phyloP scores from a whole-genome alignment of 2,329 filamentous ascomycete genomes.

The Colletotrichum caudatum region DNA sequence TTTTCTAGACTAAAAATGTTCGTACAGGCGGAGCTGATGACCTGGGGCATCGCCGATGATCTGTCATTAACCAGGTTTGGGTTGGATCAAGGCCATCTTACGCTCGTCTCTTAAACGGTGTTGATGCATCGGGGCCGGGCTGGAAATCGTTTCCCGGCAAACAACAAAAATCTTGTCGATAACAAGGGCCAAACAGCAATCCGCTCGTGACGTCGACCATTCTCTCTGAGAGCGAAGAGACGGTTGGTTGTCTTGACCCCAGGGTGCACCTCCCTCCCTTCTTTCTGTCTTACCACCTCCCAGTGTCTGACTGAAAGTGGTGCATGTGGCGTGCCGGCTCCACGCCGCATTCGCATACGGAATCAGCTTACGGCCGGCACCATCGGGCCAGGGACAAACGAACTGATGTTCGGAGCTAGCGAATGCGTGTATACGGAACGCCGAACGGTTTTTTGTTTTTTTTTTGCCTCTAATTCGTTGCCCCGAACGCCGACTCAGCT shows the following conservation, averaged over 20 bases:
- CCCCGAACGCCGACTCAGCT: slow-evolving; percentile 37
- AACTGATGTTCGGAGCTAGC: slow-evolving; percentile 23
- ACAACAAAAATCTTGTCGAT: not conserved
- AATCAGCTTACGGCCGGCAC: slow-evolving; percentile 39
- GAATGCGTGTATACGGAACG: slow-evolving; percentile 32
- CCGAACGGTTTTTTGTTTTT: slow-evolving; percentile 40
- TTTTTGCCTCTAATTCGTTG: slow-evolving; percentile 22
- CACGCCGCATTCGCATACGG: slow-evolving; percentile 32
- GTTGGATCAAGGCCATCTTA: slow-evolving; percentile 3
- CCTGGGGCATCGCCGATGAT: slow-evolving; percentile 10
- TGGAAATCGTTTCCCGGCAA: slow-evolving; percentile 1
- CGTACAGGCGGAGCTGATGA: not conserved
- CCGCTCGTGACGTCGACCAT: not conserved
- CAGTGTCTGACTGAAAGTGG: slow-evolving; percentile 6
- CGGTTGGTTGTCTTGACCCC: not conserved
- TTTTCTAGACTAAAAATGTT: not conserved
- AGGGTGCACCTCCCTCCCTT: not conserved
- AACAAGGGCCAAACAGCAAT: not conserved
- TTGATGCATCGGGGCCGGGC: slow-evolving; percentile 4
- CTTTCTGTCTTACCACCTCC: slow-evolving; percentile 19
- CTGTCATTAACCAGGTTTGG: not conserved
- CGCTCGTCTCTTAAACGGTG: not conserved
- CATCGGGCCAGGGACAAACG: slow-evolving; percentile 27
- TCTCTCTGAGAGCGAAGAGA: not conserved
- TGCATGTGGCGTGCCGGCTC: slow-evolving; percentile 31